Conservation (phyloP, 768 basidiomycete genomes). For the Lactifluus piperatus region DNA sequence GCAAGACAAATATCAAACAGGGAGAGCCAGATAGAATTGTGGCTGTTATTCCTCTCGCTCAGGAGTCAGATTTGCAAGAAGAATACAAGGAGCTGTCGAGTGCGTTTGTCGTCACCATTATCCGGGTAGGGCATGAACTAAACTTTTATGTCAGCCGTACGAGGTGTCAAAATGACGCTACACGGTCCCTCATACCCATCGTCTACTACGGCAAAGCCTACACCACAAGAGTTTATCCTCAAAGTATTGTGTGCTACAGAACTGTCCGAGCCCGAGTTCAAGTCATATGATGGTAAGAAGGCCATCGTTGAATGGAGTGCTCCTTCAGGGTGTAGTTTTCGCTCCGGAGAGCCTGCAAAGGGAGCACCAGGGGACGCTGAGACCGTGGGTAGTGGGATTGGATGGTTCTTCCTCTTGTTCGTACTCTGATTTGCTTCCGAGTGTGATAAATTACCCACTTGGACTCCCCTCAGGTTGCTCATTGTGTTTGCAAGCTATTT, state of each 20-base stretch:
- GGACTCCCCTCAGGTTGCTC: conserved; percentile 37
- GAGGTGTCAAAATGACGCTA: conserved; percentile 47
- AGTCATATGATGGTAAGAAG: conserved; percentile 49
- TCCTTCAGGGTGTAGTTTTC: conserved; percentile 48
- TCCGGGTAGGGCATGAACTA: neutral
- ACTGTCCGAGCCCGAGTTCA: conserved; percentile 40
- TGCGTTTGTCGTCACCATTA: conserved; percentile 28
- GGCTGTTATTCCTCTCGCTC: conserved; percentile 68
- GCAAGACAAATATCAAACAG: conserved; percentile 52
- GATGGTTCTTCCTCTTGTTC: conserved; percentile 83
- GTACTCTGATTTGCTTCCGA: conserved; percentile 22
- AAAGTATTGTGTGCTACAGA: conserved; percentile 44
- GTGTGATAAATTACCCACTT: neutral
- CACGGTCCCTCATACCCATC: conserved; percentile 56
- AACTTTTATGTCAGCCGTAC: conserved; percentile 32
- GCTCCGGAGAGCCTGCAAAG: conserved; percentile 16
- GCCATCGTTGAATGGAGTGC: conserved; percentile 55
- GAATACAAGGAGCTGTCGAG: conserved; percentile 27
- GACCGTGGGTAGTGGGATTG: conserved; percentile 61
- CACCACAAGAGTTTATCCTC: conserved; percentile 51
- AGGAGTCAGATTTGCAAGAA: conserved; percentile 26
- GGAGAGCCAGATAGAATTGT: conserved; percentile 50
- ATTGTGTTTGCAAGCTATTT: conserved; percentile 66
- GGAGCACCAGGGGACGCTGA: conserved; percentile 24
- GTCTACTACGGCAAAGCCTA: conserved; percentile 33